Conservation (phyloP, 2,329 filamentous ascomycete genomes). For the Alternaria ventricosa region DNA sequence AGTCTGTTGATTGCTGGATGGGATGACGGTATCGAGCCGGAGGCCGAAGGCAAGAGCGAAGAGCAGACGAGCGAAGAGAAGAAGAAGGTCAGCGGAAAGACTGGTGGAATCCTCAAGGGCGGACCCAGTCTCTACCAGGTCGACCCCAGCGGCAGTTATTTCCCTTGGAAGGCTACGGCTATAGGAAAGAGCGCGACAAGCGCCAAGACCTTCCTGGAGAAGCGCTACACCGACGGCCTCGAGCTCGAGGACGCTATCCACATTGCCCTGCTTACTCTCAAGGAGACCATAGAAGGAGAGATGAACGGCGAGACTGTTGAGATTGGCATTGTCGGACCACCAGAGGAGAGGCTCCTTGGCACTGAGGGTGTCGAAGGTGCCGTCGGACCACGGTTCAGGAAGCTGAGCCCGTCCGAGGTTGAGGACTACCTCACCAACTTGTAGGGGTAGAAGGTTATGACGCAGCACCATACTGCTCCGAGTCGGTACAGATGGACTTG, state of each 20-base stretch:
- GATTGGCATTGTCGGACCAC: slow-evolving; percentile 95
- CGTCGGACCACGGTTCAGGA: slow-evolving; percentile 85
- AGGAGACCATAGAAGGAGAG: slow-evolving; percentile 99
- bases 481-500: not conserved
- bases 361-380: slow-evolving; percentile 88
- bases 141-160: slow-evolving; percentile 98
- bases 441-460: slow-evolving; percentile 67
- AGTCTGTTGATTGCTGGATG: slow-evolving; percentile 94
- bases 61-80: slow-evolving; percentile 63
- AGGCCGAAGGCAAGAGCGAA: slow-evolving; percentile 68
- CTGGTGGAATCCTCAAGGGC: slow-evolving; percentile 92
- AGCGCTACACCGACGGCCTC: slow-evolving; percentile 95
- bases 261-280: slow-evolving; percentile 94
- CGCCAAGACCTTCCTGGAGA: slow-evolving; percentile 98
- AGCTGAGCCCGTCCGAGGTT: slow-evolving; percentile 96
- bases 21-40: slow-evolving; percentile 95
- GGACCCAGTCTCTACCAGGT: slow-evolving; percentile 98
- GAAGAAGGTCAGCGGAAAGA: slow-evolving; percentile 82
- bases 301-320: slow-evolving; percentile 99
- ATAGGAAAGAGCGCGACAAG: slow-evolving; percentile 99
- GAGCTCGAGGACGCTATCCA: slow-evolving; percentile 98
- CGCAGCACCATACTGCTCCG: not conserved
- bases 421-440: slow-evolving; percentile 99
- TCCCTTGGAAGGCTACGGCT: slow-evolving; percentile 98
- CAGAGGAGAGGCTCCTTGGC: slow-evolving; percentile 89